Conservation (phyloP, 225 moss, liverwort and hornwort species). For the Asterella californica region DNA sequence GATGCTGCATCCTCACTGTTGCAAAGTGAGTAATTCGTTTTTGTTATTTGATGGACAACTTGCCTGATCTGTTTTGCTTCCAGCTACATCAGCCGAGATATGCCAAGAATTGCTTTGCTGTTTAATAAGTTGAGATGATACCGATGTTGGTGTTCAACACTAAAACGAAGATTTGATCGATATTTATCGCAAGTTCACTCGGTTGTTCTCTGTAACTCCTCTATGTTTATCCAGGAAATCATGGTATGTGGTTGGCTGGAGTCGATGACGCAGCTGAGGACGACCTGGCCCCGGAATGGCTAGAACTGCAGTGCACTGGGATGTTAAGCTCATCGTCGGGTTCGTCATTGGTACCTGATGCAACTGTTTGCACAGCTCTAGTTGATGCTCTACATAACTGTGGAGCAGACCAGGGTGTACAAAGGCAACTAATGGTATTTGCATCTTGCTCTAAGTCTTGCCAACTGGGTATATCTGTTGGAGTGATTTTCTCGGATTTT, state of each 20-base stretch:
- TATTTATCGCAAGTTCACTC: not conserved
- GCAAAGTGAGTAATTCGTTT: constrained; percentile 38
- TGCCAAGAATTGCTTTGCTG: not conserved
- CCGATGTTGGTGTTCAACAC: not conserved
- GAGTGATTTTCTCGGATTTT: not conserved
- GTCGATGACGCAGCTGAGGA: constrained; percentile 53
- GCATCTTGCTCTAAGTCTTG: not conserved
- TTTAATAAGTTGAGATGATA: not conserved
- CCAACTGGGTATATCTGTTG: not conserved
- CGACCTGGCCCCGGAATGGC: constrained; percentile 60
- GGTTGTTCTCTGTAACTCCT: not conserved
- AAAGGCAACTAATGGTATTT: constrained; percentile 54
- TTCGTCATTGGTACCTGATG: constrained; percentile 77
- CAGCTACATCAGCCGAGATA: not conserved
- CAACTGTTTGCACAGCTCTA: constrained; percentile 84
- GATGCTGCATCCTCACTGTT: constrained; percentile 66
- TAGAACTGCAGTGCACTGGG: constrained; percentile 73
- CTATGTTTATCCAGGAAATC: constrained; percentile 30
- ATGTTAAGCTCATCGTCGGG: constrained; percentile 70
- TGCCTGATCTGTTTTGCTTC: not conserved
- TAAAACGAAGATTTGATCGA: not conserved
- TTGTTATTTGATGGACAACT: not conserved
- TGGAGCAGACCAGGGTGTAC: constrained; percentile 76
- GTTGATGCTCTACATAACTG: constrained; percentile 77
- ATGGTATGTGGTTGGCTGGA: constrained; percentile 79